Conservation (phyloP, 495 filamentous ascomycete species). For the Penicillium lagena region DNA sequence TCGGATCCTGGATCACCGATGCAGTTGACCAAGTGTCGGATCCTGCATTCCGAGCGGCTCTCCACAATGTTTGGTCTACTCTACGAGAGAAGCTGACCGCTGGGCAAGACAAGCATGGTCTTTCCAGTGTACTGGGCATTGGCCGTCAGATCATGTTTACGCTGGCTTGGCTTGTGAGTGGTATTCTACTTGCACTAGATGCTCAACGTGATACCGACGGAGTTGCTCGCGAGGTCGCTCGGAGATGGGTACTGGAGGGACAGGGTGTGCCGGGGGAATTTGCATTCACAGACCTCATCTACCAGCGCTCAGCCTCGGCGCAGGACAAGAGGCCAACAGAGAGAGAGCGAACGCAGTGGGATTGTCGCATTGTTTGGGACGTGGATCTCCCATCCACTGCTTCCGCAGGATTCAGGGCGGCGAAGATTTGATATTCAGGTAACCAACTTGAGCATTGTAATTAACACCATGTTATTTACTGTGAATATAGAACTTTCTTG, state of each 20-base stretch:
- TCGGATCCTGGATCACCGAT: constrained; percentile 31
- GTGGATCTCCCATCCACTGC: constrained; percentile 15
- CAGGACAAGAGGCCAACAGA: background rate
- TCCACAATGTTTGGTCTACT: constrained; percentile 9
- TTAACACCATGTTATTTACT: too few species aligned
- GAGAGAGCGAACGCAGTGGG: constrained; percentile 21
- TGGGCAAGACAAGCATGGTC: background rate
- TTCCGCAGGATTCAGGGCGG: too few species aligned
- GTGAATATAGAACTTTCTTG: too few species aligned
- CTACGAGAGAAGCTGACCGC: constrained; percentile 1
- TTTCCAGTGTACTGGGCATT: constrained; percentile 11
- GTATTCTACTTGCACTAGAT: constrained; percentile 22
- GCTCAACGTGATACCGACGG: constrained; percentile 22
- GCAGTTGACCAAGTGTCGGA: constrained; percentile 11
- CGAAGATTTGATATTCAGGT: too few species aligned
- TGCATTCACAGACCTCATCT: constrained; percentile 23
- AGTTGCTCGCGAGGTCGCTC: constrained; percentile 22
- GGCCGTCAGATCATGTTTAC: constrained; percentile 28
- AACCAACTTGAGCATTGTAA: too few species aligned
- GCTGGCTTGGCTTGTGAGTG: constrained; percentile 26
- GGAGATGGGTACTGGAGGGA: constrained; percentile 24
- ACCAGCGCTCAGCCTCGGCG: background rate
- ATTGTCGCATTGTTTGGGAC: constrained; percentile 28
- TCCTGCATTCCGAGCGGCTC: background rate
- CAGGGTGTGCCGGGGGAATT: constrained; percentile 25